A percentile compares a stretch with the other conserved stretches of the same genome.
These are phyloP conservation scores for Raddia distichophylla DNA, from an alignment of 176 grass and related monocot genomes.

Conservation along the genomic window DNA sequence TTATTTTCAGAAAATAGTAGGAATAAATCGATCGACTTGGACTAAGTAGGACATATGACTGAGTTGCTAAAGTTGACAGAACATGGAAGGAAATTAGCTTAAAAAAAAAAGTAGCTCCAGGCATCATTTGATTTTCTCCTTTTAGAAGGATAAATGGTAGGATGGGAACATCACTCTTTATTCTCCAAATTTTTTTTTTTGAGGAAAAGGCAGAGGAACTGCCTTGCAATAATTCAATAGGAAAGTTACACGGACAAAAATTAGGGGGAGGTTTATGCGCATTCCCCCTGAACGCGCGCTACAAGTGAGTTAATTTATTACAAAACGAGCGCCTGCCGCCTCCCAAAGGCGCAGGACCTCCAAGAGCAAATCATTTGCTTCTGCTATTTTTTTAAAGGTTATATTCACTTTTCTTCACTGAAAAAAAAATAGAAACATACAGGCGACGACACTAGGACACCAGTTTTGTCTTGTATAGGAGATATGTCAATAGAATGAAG, in stretches of 20 bases:
- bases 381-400: conserved; percentile 9
- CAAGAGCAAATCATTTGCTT: no score
- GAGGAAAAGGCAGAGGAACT: no score
- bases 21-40: background rate
- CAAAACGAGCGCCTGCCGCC: no score
- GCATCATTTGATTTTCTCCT: background rate
- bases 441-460: background rate
- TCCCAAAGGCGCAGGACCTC: no score
- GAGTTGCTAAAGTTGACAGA: background rate
- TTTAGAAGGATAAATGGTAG: background rate
- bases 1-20: background rate
- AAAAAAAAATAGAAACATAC: background rate
- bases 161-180: conserved; percentile 17
- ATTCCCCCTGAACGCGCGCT: no score
- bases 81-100: background rate
- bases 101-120: background rate
- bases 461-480: background rate
- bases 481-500: conserved; percentile 13
- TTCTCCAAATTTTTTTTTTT: no score
- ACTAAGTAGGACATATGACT: background rate
- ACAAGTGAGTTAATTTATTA: no score
- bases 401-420: background rate
- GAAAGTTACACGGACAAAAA: no score
- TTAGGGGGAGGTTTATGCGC: no score
- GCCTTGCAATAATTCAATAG: no score